Percentiles rank a stretch among this genome's conserved stretches.
phyloP scores from a whole-genome alignment of 192 early-diverging fungal species.

The Backusella westeae region DNA sequence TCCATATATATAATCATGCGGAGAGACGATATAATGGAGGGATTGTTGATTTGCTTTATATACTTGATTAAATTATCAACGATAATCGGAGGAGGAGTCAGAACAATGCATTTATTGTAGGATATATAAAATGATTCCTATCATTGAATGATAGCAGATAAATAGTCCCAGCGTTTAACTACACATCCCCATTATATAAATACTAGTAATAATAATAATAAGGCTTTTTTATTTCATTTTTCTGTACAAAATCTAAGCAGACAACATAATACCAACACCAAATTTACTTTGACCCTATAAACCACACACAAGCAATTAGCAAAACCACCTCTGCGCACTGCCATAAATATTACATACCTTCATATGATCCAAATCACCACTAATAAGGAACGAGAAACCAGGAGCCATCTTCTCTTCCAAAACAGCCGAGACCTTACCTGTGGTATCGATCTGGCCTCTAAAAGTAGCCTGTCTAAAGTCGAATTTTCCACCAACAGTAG shows the following conservation, averaged over 20 bases:
- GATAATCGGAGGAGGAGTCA: too few species aligned
- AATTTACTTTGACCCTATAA: slow-evolving; percentile 68
- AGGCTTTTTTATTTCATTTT: not conserved
- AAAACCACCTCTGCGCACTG: not conserved
- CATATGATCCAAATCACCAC: slow-evolving; percentile 95
- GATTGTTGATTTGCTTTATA: too few species aligned
- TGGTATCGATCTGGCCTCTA: slow-evolving; percentile 86
- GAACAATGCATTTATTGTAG: too few species aligned
- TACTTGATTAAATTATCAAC: too few species aligned
- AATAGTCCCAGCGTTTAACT: too few species aligned
- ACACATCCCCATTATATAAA: too few species aligned
- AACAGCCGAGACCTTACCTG: slow-evolving; percentile 83
- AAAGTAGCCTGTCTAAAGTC: slow-evolving; percentile 92
- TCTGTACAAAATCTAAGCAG: slow-evolving; percentile 58
- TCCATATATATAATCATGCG: too few species aligned
- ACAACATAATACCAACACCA: slow-evolving; percentile 86
- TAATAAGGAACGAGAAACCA: slow-evolving; percentile 85
- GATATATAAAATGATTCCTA: too few species aligned
- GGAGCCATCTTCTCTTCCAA: slow-evolving; percentile 96
- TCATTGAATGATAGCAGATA: too few species aligned
- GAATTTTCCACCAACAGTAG: slow-evolving; percentile 96
- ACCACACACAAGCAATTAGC: not conserved
- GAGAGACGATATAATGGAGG: too few species aligned
- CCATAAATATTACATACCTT: not conserved
- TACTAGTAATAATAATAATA: not conserved